These are phyloP conservation scores for Diplodia mutila DNA, from an alignment of 2,329 filamentous ascomycete genomes.

Conservation along the genomic window DNA sequence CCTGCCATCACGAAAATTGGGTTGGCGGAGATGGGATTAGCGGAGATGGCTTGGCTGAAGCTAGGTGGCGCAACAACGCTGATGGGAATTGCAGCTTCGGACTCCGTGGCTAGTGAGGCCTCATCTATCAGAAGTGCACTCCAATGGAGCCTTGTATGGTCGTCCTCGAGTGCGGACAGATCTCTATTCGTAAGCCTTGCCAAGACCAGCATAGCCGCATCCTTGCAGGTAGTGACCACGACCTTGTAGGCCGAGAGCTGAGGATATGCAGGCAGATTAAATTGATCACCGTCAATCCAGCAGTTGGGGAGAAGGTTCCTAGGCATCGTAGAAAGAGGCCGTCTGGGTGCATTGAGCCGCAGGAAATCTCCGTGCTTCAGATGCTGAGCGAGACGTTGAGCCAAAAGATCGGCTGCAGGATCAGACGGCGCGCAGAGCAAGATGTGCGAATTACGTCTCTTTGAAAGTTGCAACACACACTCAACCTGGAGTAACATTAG, in stretches of 20 bases:
- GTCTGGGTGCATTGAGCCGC: constrained; percentile 47
- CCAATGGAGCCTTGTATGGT: constrained; percentile 43
- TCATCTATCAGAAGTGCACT: constrained; percentile 51
- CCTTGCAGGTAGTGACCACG: constrained; percentile 49
- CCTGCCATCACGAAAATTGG: constrained; percentile 53
- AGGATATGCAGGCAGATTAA: constrained; percentile 45
- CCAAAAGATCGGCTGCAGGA: constrained; percentile 50
- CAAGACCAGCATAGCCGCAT: constrained; percentile 47
- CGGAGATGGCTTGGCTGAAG: constrained; percentile 28
- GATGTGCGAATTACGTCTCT: constrained; percentile 36
- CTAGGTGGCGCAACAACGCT: constrained; percentile 45
- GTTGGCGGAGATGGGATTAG: constrained; percentile 30
- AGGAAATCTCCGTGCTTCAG: constrained; percentile 45
- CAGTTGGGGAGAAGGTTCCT: no score
- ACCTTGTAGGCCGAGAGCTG: constrained; percentile 47
- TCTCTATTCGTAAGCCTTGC: constrained; percentile 50
- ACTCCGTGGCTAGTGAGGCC: constrained; percentile 52
- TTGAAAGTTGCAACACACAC: constrained; percentile 2
- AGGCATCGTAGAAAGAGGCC: constrained; percentile 42
- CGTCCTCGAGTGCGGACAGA: constrained; percentile 43
- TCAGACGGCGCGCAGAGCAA: constrained; percentile 53
- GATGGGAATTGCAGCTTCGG: constrained; percentile 47
- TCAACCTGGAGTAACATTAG: background rate
- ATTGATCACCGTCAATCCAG: no score
- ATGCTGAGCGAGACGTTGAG: constrained; percentile 44